Conservation (phyloP, 73 alveolate genomes). For the Paramecium primaurelia region DNA sequence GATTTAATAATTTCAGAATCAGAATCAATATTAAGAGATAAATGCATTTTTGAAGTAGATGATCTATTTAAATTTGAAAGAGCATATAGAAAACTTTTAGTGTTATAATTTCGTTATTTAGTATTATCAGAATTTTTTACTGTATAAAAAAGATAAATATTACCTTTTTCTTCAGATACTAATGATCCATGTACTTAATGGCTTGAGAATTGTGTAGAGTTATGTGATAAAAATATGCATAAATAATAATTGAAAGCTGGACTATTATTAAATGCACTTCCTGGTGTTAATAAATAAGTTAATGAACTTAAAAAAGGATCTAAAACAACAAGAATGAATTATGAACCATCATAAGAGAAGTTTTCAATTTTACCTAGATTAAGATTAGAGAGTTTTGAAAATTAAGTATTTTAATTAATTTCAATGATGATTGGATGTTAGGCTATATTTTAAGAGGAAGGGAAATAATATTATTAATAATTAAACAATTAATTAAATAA, state of each 20-base stretch:
- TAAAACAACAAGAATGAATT: not conserved
- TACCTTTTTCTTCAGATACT: not conserved
- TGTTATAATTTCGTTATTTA: not conserved
- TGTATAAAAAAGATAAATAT: not conserved
- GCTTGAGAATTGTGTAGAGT: not conserved
- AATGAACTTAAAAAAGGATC: not conserved
- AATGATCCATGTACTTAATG: constrained; percentile 30
- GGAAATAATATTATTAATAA: not conserved
- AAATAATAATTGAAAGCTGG: constrained; percentile 1
- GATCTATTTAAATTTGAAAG: constrained; percentile 29
- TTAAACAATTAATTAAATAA: not conserved
- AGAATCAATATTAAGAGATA: constrained; percentile 21
- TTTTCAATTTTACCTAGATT: constrained; percentile 15
- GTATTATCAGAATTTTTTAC: constrained; percentile 15
- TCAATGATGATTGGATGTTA: constrained; percentile 32
- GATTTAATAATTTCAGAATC: constrained; percentile 36
- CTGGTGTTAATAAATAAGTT: not conserved
- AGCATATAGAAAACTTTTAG: constrained; percentile 30
- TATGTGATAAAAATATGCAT: not conserved
- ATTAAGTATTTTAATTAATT: not conserved
- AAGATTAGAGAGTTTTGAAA: constrained; percentile 43
- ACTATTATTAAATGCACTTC: not conserved
- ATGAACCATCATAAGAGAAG: not conserved
- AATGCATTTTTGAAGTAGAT: constrained; percentile 40
- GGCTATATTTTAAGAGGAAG: not conserved